Evolutionary conservation across 345 rosid genomes (phyloP).

Genomic region (Trapa incisa): DNA sequence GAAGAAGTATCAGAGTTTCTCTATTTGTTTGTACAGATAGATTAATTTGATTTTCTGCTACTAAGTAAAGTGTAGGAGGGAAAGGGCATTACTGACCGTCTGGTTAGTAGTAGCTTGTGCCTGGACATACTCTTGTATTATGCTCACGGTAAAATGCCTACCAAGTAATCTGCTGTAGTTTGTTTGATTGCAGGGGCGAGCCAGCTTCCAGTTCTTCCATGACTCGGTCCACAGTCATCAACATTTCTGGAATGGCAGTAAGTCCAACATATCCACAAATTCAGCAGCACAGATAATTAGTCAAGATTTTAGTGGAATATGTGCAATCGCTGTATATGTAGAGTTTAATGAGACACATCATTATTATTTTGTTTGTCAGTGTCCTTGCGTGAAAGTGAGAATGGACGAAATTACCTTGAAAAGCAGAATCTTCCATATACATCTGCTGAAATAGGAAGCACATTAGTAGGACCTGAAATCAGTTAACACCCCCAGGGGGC

Average conservation of each 20-base stretch:
- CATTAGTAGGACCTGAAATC: not conserved
- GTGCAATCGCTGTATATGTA: not conserved
- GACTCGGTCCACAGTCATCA: conserved; percentile 53
- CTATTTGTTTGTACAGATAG: not conserved
- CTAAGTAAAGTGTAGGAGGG: not conserved
- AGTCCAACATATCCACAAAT: conserved; percentile 4
- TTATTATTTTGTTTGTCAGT: not conserved
- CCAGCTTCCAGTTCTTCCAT: conserved; percentile 46
- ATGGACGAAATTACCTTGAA: conserved; percentile 43
- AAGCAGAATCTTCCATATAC: conserved; percentile 72
- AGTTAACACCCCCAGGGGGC: not conserved
- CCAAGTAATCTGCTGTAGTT: not conserved
- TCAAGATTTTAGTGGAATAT: not conserved
- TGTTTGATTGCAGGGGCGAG: conserved; percentile 13
- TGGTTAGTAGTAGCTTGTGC: not conserved
- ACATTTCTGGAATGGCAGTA: conserved; percentile 41
- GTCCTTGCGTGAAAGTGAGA: not conserved
- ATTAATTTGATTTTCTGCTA: not conserved
- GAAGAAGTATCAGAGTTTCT: not conserved
- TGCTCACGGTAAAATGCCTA: not conserved
- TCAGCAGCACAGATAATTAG: not conserved
- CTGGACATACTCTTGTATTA: not conserved
- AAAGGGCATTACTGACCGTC: not conserved
- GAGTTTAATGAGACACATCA: not conserved
- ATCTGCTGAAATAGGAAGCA: conserved; percentile 34